A percentile compares a stretch with the other conserved stretches of the same genome.
Conservation (phyloP, 495 filamentous ascomycete species). For the Aspergillus cavernicola region DNA sequence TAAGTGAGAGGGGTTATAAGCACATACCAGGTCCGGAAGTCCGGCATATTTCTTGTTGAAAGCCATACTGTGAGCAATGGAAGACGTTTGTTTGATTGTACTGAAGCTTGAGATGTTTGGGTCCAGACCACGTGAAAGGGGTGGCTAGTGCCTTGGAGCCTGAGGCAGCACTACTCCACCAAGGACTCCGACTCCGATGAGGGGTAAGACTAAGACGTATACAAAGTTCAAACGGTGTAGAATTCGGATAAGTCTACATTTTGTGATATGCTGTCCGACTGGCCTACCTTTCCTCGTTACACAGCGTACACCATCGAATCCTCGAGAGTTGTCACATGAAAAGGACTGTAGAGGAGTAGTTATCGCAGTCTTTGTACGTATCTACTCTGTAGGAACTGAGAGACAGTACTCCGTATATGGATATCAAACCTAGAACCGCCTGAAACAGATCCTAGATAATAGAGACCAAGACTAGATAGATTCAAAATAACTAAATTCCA, state of each 20-base stretch:
- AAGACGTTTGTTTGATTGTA: conserved; percentile 1
- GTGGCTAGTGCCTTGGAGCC: conserved; percentile 3
- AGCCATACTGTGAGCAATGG: conserved; percentile 32
- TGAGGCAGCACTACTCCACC: conserved; percentile 4
- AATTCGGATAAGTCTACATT: no score
- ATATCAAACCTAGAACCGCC: no score
- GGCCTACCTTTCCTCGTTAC: not conserved
- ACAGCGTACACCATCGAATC: not conserved
- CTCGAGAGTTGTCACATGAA: not conserved
- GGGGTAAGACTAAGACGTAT: no score
- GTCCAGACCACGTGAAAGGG: conserved; percentile 18
- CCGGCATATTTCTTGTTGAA: conserved; percentile 73
- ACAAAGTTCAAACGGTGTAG: no score
- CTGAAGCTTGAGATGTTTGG: conserved; percentile 4
- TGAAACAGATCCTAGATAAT: no score
- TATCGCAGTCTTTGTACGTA: no score
- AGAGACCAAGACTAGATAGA: no score
- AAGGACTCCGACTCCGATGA: not conserved
- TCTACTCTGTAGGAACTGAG: no score
- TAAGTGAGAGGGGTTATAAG: not conserved
- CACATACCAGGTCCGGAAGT: conserved; percentile 73
- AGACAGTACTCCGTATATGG: no score
- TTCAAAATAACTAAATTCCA: no score
- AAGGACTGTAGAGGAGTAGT: not conserved
- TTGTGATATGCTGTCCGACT: conserved; percentile 8